These are phyloP conservation scores for Yarrowia sp. DNA, from an alignment of 805 yeast genomes.

Conservation along the genomic window DNA sequence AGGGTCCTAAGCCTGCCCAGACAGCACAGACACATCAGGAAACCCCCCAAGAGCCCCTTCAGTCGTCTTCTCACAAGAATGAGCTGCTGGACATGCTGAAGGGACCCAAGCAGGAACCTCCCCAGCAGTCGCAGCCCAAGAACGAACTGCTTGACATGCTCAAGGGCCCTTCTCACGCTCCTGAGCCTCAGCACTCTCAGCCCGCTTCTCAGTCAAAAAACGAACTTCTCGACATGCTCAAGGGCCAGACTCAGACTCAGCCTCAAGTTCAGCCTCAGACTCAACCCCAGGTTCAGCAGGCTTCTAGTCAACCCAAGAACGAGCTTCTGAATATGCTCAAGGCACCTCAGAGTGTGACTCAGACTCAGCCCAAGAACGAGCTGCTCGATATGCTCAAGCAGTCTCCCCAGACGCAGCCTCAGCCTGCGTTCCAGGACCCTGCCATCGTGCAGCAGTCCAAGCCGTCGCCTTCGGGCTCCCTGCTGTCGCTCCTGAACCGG, in stretches of 20 bases:
- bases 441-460: constrained; percentile 17
- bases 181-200: too few species aligned
- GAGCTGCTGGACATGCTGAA: too few species aligned
- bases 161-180: too few species aligned
- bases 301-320: not conserved
- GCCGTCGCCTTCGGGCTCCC: not conserved
- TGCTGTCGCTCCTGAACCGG: constrained; percentile 4
- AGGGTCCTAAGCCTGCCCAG: not conserved
- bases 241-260: not conserved
- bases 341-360: not conserved
- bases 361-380: not conserved
- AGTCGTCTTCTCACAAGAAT: too few species aligned
- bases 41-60: too few species aligned
- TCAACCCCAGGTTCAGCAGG: not conserved
- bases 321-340: constrained; percentile 6
- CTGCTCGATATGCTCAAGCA: not conserved
- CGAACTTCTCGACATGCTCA: not conserved
- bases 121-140: too few species aligned
- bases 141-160: too few species aligned
- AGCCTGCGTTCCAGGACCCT: constrained; percentile 6
- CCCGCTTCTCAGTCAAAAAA: not conserved
- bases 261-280: not conserved
- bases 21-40: too few species aligned
- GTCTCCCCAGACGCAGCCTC: not conserved
- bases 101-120: too few species aligned